These are phyloP conservation scores for Penicillium fuscoglaucum DNA, from an alignment of 2,329 filamentous ascomycete genomes.

Conservation along the genomic window DNA sequence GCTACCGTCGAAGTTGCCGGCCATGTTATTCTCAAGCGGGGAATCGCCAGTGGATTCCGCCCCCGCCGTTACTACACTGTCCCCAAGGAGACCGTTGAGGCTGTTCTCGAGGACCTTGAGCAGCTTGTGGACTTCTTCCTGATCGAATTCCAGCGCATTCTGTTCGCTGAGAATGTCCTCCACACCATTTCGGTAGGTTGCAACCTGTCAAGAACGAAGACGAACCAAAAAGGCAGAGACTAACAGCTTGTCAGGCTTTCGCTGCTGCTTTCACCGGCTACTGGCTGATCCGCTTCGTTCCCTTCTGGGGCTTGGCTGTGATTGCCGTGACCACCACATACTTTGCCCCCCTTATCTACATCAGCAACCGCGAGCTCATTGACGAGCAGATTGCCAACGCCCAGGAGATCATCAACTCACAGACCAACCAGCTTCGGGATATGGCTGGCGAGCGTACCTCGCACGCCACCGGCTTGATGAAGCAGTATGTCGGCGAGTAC, in stretches of 20 bases:
- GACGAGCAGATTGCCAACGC: constrained; percentile 60
- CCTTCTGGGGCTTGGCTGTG: constrained; percentile 64
- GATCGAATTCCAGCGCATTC: constrained; percentile 65
- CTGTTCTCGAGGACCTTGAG: constrained; percentile 61
- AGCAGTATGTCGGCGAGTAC: constrained; percentile 61
- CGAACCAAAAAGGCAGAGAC: constrained; percentile 1
- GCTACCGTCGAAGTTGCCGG: constrained; percentile 59
- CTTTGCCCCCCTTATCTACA: constrained; percentile 62
- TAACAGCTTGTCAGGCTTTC: constrained; percentile 54
- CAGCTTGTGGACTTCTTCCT: constrained; percentile 68
- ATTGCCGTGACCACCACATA: constrained; percentile 58
- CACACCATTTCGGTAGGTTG: constrained; percentile 59
- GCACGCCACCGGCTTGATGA: constrained; percentile 58
- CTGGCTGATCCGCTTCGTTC: constrained; percentile 65
- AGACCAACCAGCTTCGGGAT: constrained; percentile 61
- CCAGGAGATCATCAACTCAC: constrained; percentile 55
- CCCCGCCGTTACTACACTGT: constrained; percentile 67
- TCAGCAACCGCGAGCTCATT: constrained; percentile 65
- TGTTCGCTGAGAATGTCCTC: constrained; percentile 66
- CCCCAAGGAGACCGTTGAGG: constrained; percentile 63
- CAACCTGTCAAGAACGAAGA: background rate
- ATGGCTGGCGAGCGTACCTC: constrained; percentile 61
- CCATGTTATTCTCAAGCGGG: constrained; percentile 56
- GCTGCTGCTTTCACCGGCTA: constrained; percentile 59
- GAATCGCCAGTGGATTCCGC: constrained; percentile 61